Evolutionary conservation across 1,139 yeast genomes (phyloP).

Genomic region (Geotrichum aggregatum): DNA sequence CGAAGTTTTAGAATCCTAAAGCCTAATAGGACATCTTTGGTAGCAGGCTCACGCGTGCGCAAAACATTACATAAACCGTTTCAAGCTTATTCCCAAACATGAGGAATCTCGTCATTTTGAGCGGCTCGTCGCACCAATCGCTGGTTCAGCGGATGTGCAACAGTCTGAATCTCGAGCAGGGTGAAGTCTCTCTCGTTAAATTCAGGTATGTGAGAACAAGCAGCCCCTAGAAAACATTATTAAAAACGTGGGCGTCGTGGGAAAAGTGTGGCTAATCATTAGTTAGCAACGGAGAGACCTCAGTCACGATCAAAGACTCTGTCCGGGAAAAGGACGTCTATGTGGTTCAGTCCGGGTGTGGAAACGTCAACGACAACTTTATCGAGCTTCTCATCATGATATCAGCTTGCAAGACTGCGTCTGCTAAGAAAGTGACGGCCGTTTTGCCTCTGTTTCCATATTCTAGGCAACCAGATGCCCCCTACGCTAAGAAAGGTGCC

Average conservation of each 20-base stretch:
- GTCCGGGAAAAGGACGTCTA: slow-evolving; percentile 92
- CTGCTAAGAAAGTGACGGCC: slow-evolving; percentile 89
- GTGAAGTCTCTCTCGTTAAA: slow-evolving; percentile 54
- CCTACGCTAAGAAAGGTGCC: slow-evolving; percentile 69
- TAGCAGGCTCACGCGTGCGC: no score
- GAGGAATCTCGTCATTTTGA: slow-evolving; percentile 72
- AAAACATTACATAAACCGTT: not conserved
- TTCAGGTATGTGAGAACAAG: slow-evolving; percentile 35
- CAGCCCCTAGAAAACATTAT: no score
- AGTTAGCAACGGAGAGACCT: slow-evolving; percentile 74
- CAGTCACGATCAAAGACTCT: slow-evolving; percentile 75
- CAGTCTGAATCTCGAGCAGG: slow-evolving; percentile 58
- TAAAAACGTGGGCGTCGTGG: not conserved
- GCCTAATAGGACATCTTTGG: no score
- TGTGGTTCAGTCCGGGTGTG: slow-evolving; percentile 69
- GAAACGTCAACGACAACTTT: slow-evolving; percentile 85
- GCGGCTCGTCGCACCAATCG: slow-evolving; percentile 70
- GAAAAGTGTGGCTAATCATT: not conserved
- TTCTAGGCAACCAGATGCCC: slow-evolving; percentile 92
- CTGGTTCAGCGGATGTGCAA: slow-evolving; percentile 61
- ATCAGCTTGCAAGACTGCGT: slow-evolving; percentile 92
- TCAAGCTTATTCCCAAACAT: slow-evolving; percentile 36
- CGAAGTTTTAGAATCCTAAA: not conserved
- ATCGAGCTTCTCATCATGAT: slow-evolving; percentile 82
- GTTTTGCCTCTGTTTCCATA: slow-evolving; percentile 93